A percentile compares a stretch with the other conserved stretches of the same genome.
Evolutionary conservation across 75 land plant genomes (phyloP).

Genomic region (Sequoiadendron giganteum): DNA sequence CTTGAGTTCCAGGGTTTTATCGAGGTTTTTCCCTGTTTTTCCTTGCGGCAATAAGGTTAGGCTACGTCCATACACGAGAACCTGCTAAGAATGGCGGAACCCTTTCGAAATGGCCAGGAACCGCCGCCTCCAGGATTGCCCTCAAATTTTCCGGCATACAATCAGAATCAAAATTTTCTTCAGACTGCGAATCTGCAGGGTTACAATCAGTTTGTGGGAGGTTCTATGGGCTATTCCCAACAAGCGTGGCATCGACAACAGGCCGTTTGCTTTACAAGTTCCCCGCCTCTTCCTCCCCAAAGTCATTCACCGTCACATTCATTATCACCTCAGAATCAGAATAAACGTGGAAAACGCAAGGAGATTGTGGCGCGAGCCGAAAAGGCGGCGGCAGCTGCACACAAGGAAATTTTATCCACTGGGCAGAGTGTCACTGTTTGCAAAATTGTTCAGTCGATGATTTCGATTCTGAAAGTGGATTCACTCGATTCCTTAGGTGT

Average conservation of each 20-base stretch:
- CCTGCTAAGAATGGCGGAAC: background rate
- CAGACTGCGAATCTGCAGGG: background rate
- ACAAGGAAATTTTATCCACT: conserved; percentile 33
- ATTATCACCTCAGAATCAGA: background rate
- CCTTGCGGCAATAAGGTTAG: background rate
- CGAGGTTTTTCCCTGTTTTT: background rate
- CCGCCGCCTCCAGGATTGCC: background rate
- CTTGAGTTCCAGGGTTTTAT: background rate
- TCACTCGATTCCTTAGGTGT: conserved; percentile 71
- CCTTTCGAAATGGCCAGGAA: background rate
- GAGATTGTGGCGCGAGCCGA: conserved; percentile 39
- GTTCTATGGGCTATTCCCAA: background rate
- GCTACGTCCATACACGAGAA: background rate
- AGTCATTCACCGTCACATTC: background rate
- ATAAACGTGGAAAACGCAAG: background rate
- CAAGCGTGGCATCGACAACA: background rate
- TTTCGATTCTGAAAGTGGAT: conserved; percentile 40
- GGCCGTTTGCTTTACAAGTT: background rate
- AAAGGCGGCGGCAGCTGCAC: conserved; percentile 41
- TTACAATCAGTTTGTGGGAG: background rate
- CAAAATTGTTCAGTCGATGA: conserved; percentile 52
- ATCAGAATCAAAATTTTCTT: background rate
- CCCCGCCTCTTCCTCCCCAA: background rate
- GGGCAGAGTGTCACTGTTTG: conserved; percentile 59
- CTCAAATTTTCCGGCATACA: too few relatives aligned